Evolutionary conservation across 305 asterid species (phyloP).

Genomic region (Rubia peregrina): DNA sequence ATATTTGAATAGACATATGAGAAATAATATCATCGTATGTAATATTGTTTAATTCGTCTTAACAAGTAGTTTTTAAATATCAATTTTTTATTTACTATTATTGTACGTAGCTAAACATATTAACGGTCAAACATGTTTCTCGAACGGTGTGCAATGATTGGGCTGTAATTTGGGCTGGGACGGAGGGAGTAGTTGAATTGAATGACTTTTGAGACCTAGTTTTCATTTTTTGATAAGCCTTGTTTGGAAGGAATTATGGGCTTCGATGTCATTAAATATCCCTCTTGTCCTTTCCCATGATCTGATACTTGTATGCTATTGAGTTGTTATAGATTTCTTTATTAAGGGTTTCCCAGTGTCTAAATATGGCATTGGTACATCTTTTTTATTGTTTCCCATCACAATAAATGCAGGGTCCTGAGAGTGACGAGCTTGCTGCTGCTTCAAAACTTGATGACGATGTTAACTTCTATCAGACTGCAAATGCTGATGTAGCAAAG

Average conservation of each 20-base stretch:
- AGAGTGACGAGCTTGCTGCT: constrained; percentile 66
- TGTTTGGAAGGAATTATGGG: not conserved
- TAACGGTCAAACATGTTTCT: too few relatives aligned
- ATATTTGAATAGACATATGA: too few relatives aligned
- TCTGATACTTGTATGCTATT: not conserved
- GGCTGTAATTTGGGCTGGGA: too few relatives aligned
- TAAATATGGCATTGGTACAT: not conserved
- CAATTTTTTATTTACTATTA: too few relatives aligned
- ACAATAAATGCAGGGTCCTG: constrained; percentile 48
- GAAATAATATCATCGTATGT: too few relatives aligned
- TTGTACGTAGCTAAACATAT: too few relatives aligned
- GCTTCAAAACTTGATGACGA: constrained; percentile 92
- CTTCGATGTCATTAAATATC: not conserved
- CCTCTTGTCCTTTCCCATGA: not conserved
- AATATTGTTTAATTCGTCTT: too few relatives aligned
- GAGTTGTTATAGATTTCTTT: not conserved
- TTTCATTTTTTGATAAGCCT: not conserved
- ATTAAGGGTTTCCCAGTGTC: not conserved
- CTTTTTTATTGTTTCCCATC: constrained; percentile 6
- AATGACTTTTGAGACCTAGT: not conserved
- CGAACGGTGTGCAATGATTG: too few relatives aligned
- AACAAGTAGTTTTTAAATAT: too few relatives aligned
- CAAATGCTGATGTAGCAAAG: constrained; percentile 69
- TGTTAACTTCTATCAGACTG: constrained; percentile 79
- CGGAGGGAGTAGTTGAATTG: not conserved